Evolutionary conservation across 495 filamentous ascomycete genomes (phyloP).

Genomic region (Clohesyomyces aquaticus): DNA sequence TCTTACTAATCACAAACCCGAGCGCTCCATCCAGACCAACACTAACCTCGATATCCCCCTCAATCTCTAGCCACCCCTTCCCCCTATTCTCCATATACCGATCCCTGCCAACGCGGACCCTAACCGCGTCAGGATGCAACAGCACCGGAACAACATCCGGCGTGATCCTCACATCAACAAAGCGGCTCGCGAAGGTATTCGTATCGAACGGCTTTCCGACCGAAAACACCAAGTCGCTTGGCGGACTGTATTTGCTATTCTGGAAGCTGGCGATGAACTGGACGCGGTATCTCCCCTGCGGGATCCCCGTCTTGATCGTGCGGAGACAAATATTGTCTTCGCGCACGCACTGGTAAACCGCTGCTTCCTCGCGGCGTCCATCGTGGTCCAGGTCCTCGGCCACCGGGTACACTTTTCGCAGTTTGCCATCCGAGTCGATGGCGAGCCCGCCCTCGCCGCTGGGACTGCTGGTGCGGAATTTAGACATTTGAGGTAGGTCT

Average conservation of each 20-base stretch:
- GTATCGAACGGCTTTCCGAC: constrained; percentile 42
- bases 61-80: constrained; percentile 43
- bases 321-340: constrained; percentile 40
- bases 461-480: constrained; percentile 33
- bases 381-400: constrained; percentile 42
- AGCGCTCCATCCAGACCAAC: constrained; percentile 43
- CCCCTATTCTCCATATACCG: constrained; percentile 36
- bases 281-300: constrained; percentile 41
- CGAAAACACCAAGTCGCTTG: constrained; percentile 38
- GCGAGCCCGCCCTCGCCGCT: constrained; percentile 36
- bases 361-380: constrained; percentile 38
- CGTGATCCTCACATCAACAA: constrained; percentile 42
- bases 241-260: constrained; percentile 31
- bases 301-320: constrained; percentile 40
- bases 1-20: constrained; percentile 41
- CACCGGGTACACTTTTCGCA: constrained; percentile 40
- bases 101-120: constrained; percentile 37
- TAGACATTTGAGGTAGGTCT: constrained; percentile 27
- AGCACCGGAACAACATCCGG: constrained; percentile 43
- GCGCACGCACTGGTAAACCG: constrained; percentile 38
- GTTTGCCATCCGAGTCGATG: constrained; percentile 32
- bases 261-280: constrained; percentile 42
- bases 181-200: constrained; percentile 35
- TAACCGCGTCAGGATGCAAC: constrained; percentile 42
- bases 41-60: constrained; percentile 42